A percentile compares a stretch with the other conserved stretches of the same genome.
phyloP scores from a whole-genome alignment of 768 basidiomycete species.

The Lanmaoa rubissima region DNA sequence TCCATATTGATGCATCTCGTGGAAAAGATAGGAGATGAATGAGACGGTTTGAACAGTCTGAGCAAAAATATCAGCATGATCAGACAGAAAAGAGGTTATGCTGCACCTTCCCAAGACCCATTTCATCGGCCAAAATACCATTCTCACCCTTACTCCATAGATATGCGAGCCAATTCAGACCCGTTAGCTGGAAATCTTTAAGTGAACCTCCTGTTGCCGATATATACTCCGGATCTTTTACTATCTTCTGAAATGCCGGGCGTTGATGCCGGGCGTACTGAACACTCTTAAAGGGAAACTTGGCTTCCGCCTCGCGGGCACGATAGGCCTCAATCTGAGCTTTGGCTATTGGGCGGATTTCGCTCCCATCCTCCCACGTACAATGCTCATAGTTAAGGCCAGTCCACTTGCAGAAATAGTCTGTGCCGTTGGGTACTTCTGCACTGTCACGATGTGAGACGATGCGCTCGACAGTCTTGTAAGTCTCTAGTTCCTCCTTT shows the following conservation, averaged over 20 bases:
- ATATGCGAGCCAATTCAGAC: constrained; percentile 98
- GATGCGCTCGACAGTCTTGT: constrained; percentile 89
- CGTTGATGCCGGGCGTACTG: constrained; percentile 64
- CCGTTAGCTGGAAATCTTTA: constrained; percentile 98
- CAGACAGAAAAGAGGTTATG: neutral
- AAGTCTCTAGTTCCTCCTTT: constrained; percentile 88
- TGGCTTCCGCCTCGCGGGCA: constrained; percentile 68
- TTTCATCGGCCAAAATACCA: constrained; percentile 97
- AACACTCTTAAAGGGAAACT: constrained; percentile 83
- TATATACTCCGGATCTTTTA: constrained; percentile 87
- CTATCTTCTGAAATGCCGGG: constrained; percentile 80
- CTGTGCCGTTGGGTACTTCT: constrained; percentile 48
- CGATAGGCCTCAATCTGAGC: constrained; percentile 79
- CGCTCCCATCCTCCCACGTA: constrained; percentile 90
- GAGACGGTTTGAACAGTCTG: constrained; percentile 95
- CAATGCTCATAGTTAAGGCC: constrained; percentile 91
- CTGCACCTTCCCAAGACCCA: constrained; percentile 93
- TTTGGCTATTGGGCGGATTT: constrained; percentile 75
- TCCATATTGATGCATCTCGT: constrained; percentile 88
- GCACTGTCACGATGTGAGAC: constrained; percentile 71
- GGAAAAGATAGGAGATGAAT: constrained; percentile 93
- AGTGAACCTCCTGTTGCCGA: constrained; percentile 72
- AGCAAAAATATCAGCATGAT: constrained; percentile 11
- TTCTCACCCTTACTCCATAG: constrained; percentile 94
- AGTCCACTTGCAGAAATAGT: constrained; percentile 98